A percentile compares a stretch with the other conserved stretches of the same genome.
phyloP scores from a whole-genome alignment of 1,284 basidiomycete genomes.

The Irpex sp. region DNA sequence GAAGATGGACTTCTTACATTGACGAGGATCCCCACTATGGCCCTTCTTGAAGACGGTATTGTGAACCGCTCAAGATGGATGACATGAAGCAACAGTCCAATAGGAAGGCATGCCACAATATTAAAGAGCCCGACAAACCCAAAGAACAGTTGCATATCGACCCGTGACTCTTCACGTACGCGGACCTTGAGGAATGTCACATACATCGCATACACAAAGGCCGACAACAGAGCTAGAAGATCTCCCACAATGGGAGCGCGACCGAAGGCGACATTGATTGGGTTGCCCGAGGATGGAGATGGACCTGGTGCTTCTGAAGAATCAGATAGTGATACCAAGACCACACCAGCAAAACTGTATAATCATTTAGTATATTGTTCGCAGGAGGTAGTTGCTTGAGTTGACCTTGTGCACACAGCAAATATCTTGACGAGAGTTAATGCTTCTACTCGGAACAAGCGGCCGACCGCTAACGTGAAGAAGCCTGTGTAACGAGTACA shows the following conservation, averaged over 20 bases:
- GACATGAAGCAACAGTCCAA: slow-evolving; percentile 80
- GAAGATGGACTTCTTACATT: slow-evolving; percentile 53
- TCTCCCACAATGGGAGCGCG: slow-evolving; percentile 63
- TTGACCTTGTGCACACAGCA: slow-evolving; percentile 81
- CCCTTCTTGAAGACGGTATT: slow-evolving; percentile 59
- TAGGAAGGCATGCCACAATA: slow-evolving; percentile 77
- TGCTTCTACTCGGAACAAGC: slow-evolving; percentile 80
- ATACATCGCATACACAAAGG: slow-evolving; percentile 89
- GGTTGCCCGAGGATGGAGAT: slow-evolving; percentile 3
- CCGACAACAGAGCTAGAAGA: slow-evolving; percentile 75
- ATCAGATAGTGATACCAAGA: slow-evolving; percentile 85
- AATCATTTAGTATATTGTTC: background rate
- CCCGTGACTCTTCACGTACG: slow-evolving; percentile 79
- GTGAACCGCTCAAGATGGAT: slow-evolving; percentile 76
- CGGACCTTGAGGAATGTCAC: slow-evolving; percentile 89
- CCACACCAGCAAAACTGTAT: slow-evolving; percentile 78
- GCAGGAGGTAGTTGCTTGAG: background rate
- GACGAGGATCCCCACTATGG: slow-evolving; percentile 65
- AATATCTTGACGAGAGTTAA: slow-evolving; percentile 73
- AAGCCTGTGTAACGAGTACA: slow-evolving; percentile 62
- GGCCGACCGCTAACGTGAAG: slow-evolving; percentile 88
- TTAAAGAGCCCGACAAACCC: slow-evolving; percentile 94
- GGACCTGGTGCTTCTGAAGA: slow-evolving; percentile 34
- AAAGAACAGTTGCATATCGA: slow-evolving; percentile 93
- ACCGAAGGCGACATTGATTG: slow-evolving; percentile 7